These are phyloP conservation scores for Coemansia sp. DNA, from an alignment of 192 early-diverging fungal genomes.

Conservation along the genomic window DNA sequence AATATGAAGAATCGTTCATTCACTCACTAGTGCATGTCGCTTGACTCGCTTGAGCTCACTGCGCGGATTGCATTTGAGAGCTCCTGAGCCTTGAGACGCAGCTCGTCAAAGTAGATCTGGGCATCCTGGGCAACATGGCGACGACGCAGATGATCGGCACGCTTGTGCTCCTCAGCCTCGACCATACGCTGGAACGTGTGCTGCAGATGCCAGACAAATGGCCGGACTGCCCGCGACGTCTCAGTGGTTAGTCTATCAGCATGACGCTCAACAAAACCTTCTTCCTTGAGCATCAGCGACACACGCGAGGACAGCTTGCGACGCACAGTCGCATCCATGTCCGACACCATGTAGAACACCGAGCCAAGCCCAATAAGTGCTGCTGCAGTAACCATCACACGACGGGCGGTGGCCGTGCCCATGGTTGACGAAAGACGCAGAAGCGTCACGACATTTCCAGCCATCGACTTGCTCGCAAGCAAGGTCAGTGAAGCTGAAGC, in stretches of 20 bases:
- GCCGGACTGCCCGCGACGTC: conserved; percentile 61
- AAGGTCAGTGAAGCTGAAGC: conserved; percentile 57
- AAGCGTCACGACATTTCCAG: conserved; percentile 30
- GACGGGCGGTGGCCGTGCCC: conserved; percentile 38
- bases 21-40: too few relatives aligned
- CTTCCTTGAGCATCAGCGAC: conserved; percentile 52
- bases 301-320: conserved; percentile 63
- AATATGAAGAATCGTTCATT: neutral
- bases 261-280: conserved; percentile 60
- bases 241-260: conserved; percentile 64
- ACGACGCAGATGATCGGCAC: conserved; percentile 56
- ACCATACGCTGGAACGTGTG: conserved; percentile 68
- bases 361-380: conserved; percentile 53
- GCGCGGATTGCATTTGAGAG: conserved; percentile 51
- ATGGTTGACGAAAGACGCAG: conserved; percentile 44
- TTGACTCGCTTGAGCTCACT: conserved; percentile 18
- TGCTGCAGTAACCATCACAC: conserved; percentile 40
- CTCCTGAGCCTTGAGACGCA: conserved; percentile 59
- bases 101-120: conserved; percentile 62
- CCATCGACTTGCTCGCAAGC: conserved; percentile 38
- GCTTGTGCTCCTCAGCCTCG: conserved; percentile 65
- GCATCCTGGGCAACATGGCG: conserved; percentile 64
- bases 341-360: conserved; percentile 62
- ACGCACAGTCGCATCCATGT: conserved; percentile 67
- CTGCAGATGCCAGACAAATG: conserved; percentile 71